Evolutionary conservation across 1,284 basidiomycete species (phyloP), one percentile per base, ranked within the genome.

Genomic region (Microbotryum silenes-acaulis): DNA sequence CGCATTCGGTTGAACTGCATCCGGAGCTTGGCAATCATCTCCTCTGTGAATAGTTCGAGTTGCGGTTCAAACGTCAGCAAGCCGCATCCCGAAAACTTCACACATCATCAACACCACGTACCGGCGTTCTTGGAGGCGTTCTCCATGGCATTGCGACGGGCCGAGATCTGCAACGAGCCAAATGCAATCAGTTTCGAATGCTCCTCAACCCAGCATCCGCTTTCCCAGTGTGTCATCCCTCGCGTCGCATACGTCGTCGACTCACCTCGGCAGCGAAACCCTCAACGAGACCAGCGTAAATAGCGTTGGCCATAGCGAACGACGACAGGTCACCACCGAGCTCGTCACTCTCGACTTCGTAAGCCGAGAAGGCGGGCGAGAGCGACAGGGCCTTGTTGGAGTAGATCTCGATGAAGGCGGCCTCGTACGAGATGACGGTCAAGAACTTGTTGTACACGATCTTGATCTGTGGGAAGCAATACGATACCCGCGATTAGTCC

Each of bases 81-180:
- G 14, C 16, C 37, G 37, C 65, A 64, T 66, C 56, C 76, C 69
- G 73, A 73, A 12, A 4, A 18, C 37, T 18, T 10, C 37, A 4
- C 37, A 42, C 16, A 42, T 6, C 16, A 42, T 18, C 37, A 14
- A 9, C 16, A 42, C 14, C 14, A 42, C 37, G 37, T 42, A 42
- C 37, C 82, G 62, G 94, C 96, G 79, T 98, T 98, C 86, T 81
- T 98, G 70, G 93, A 94, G 57, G 94, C 96, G 75, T 94, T 98
- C 85, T 98, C 94, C 94, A 99, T 99, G 75, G 96, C 94, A 73
- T 96, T 97, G 72, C 94, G 88, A 78, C 91, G 83, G 63, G 74
- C 63, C 29, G 66, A 70, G 53, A 69, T 70, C 68, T 69, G 62
- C 27, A 49, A 16, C 27, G 14, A 16, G 16, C 37, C 37, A 16